Conservation (phyloP, 495 filamentous ascomycete genomes). For the Trichoderma erinaceum region DNA sequence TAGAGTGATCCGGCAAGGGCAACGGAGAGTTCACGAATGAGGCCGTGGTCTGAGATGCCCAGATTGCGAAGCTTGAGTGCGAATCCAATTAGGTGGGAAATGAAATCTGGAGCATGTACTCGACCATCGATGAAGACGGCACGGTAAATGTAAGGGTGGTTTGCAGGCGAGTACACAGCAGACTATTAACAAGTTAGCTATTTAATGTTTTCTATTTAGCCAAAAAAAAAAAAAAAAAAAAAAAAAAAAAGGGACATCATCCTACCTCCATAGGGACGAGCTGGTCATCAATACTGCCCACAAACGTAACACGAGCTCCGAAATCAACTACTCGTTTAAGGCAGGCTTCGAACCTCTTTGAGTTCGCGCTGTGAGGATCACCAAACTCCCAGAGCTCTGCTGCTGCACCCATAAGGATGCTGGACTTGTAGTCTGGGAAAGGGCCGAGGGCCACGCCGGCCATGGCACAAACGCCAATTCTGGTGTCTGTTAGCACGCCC, state of each 20-base stretch:
- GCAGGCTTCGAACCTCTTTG: conserved; percentile 70
- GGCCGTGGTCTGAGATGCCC: conserved; percentile 84
- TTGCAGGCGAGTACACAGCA: conserved; percentile 71
- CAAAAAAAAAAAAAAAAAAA: too few species aligned
- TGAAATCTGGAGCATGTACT: conserved; percentile 80
- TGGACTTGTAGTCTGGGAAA: conserved; percentile 77
- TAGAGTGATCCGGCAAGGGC: conserved; percentile 90
- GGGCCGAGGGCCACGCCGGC: conserved; percentile 89
- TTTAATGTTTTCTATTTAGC: too few species aligned
- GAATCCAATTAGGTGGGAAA: conserved; percentile 89
- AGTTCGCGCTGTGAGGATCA: conserved; percentile 68
- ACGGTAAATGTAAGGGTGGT: conserved; percentile 87
- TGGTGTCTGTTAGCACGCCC: conserved; percentile 61
- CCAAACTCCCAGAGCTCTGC: conserved; percentile 92
- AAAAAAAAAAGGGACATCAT: conserved; percentile 18
- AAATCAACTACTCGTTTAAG: conserved; percentile 65
- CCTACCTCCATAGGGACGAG: conserved; percentile 79
- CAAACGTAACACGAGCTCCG: conserved; percentile 74
- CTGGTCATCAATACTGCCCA: conserved; percentile 95
- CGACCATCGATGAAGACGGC: conserved; percentile 93
- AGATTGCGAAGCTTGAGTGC: conserved; percentile 88
- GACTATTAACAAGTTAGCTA: conserved; percentile 46
- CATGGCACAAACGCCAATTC: conserved; percentile 84
- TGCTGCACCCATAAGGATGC: conserved; percentile 73
- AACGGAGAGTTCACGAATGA: conserved; percentile 82